phyloP scores from a whole-genome alignment of 139 green algal genomes.

The Tetratostichococcus sp. region DNA sequence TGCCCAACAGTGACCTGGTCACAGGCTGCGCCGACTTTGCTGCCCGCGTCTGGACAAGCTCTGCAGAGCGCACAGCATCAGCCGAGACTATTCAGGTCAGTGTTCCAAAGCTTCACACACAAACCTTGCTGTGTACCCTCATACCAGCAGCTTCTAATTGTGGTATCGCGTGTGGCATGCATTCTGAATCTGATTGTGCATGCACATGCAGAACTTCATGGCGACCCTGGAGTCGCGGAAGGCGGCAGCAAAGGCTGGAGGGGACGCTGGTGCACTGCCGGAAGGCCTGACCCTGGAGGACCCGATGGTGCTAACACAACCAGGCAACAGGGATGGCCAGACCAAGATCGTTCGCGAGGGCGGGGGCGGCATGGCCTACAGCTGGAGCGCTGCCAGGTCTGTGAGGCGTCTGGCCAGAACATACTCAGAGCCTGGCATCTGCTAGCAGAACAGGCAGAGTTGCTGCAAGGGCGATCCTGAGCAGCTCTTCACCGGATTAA shows the following conservation, averaged over 20 bases:
- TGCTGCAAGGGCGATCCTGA: too few relatives aligned
- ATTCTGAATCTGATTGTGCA: too few relatives aligned
- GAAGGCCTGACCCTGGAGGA: slow-evolving; percentile 61
- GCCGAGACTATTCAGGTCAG: slow-evolving; percentile 28
- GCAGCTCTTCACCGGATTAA: too few relatives aligned
- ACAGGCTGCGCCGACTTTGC: slow-evolving; percentile 82
- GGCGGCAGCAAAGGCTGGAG: neutral
- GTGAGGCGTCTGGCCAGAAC: too few relatives aligned
- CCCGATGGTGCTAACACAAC: slow-evolving; percentile 31
- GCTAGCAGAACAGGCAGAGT: too few relatives aligned
- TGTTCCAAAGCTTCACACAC: too few relatives aligned
- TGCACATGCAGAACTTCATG: slow-evolving; percentile 11
- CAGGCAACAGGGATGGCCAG: slow-evolving; percentile 58
- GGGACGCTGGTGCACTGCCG: slow-evolving; percentile 33
- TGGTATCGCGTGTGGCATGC: too few relatives aligned
- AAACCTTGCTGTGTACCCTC: too few relatives aligned
- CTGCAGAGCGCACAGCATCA: slow-evolving; percentile 24
- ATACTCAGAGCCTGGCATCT: too few relatives aligned
- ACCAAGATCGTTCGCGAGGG: slow-evolving; percentile 66
- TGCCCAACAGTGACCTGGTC: slow-evolving; percentile 67
- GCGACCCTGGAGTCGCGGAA: slow-evolving; percentile 17
- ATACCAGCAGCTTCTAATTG: too few relatives aligned
- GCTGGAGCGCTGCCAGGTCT: slow-evolving; percentile 56
- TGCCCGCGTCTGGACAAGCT: slow-evolving; percentile 67
- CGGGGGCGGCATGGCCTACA: slow-evolving; percentile 70